Base-by-base conservation (phyloP, 352 stramenopile species). In the Hyaloperonospora brassicae region DNA sequence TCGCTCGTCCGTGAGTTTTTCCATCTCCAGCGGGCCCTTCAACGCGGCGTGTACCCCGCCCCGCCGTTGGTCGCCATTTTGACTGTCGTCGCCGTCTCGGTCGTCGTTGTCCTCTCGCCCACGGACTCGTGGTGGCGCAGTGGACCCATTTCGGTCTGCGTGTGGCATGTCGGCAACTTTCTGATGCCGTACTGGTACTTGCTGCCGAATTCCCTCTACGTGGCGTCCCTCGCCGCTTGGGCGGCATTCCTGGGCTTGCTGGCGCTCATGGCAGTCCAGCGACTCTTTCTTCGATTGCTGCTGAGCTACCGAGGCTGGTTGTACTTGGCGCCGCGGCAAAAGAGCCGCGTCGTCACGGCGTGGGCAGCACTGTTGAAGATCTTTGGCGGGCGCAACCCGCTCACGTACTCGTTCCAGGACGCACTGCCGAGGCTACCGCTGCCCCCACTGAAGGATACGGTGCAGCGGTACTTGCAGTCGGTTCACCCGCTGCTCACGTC, bases 401-500 rank as follows among this genome's bases (percentile, higher is more conserved):
- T 95, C 9, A 95, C 86, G 43, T 96, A 95, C 64, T 87, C 79
- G 50, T 96, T 93, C 59, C 96, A 99, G 64, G 70, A 82, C 35
- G 80, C 87, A 11, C 59, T 99, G 23, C 93, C 95, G 6, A 75
- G 81, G 11, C 74, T 98, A 36, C 96, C 95, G 9, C 70, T 99
- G 52, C 94, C 95, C 0, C 62, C 84, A 24, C 76, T 98, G 10
- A 92, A 97, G 52, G 88, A 97, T 43, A 98, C 95, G 5, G 68
- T 98, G 11, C 53, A 75, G 34, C 76, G 85, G 40, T 98, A 97
- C 57, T 66, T 98, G 27, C 82, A 93, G 59, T 97, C 91, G 10
- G 89, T 95, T 17, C 76, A 97, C 55, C 90, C 95, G 30, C 62
- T 98, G 36, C 65, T 97, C 14, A 81, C 75, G 2, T 63, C 68